These are phyloP conservation scores for Shiraia bambusicola DNA, from an alignment of 2,329 filamentous ascomycete genomes.

Conservation along the genomic window DNA sequence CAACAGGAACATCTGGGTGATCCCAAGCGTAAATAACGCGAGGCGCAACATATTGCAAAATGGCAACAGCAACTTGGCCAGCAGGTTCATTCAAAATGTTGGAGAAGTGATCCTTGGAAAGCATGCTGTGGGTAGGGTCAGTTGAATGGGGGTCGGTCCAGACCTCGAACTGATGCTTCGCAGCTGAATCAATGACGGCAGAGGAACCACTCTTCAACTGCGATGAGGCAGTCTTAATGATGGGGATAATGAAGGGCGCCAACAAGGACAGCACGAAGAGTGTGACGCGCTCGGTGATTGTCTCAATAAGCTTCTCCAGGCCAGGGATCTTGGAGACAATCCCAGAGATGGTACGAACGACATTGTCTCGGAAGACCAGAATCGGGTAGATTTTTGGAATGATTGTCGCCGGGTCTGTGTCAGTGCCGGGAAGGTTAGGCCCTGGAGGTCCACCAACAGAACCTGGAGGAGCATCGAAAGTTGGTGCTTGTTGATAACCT, in stretches of 20 bases:
- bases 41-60: slow-evolving; percentile 84
- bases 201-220: slow-evolving; percentile 83
- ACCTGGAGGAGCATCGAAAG: slow-evolving; percentile 48
- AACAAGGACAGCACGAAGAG: slow-evolving; percentile 89
- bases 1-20: slow-evolving; percentile 75
- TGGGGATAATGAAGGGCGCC: slow-evolving; percentile 86
- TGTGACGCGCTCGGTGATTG: slow-evolving; percentile 89
- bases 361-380: slow-evolving; percentile 87
- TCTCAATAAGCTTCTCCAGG: slow-evolving; percentile 84
- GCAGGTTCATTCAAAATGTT: slow-evolving; percentile 54
- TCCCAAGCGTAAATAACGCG: slow-evolving; percentile 93
- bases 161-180: slow-evolving; percentile 53
- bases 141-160: slow-evolving; percentile 51
- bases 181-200: slow-evolving; percentile 59
- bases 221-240: slow-evolving; percentile 84
- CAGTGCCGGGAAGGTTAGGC: slow-evolving; percentile 70
- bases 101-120: slow-evolving; percentile 55
- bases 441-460: slow-evolving; percentile 48
- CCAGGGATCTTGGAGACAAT: slow-evolving; percentile 92
- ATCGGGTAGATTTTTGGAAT: slow-evolving; percentile 84
- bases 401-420: slow-evolving; percentile 63
- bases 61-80: slow-evolving; percentile 52
- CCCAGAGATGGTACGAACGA: slow-evolving; percentile 81
- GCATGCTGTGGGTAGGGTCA: slow-evolving; percentile 55
- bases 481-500: slow-evolving; percentile 31